Conservation (phyloP, 805 yeast genomes). For the Schwanniomyces sp. region DNA sequence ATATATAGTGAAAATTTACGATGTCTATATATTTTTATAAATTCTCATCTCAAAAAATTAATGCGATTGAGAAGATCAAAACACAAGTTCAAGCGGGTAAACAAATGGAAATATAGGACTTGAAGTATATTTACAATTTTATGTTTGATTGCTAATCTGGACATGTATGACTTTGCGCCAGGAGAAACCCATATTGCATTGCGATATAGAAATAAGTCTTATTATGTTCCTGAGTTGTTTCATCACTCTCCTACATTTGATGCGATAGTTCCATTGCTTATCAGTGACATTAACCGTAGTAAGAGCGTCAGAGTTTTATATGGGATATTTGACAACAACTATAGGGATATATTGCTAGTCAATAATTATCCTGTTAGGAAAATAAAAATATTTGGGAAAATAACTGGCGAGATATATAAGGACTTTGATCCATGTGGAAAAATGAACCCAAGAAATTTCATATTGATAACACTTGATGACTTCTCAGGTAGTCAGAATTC, state of each 20-base stretch:
- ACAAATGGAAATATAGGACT: not conserved
- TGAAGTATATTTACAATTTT: not conserved
- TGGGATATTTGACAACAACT: conserved; percentile 13
- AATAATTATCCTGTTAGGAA: conserved; percentile 34
- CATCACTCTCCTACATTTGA: conserved; percentile 27
- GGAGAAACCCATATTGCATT: conserved; percentile 33
- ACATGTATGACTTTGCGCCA: conserved; percentile 30
- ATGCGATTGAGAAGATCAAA: not conserved
- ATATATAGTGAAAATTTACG: not conserved
- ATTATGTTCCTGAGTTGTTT: conserved; percentile 35
- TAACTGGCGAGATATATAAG: conserved; percentile 21
- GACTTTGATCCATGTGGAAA: conserved; percentile 5
- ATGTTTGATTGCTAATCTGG: not conserved
- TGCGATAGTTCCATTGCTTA: conserved; percentile 22
- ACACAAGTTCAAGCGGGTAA: not conserved
- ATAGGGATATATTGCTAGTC: conserved; percentile 15
- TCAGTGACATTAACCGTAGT: conserved; percentile 25
- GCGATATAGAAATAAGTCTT: conserved; percentile 20
- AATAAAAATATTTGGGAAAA: conserved; percentile 25
- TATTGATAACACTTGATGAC: conserved; percentile 32
- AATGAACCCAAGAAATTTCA: conserved; percentile 7
- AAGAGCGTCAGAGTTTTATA: conserved; percentile 12
- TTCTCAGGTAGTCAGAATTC: conserved; percentile 25
- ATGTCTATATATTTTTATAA: not conserved
- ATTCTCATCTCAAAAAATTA: conserved; percentile 1